Percentiles rank a stretch among this genome's conserved stretches.
phyloP scores from a whole-genome alignment of 306 rosid genomes.

The Chamaecrista fasciculata region DNA sequence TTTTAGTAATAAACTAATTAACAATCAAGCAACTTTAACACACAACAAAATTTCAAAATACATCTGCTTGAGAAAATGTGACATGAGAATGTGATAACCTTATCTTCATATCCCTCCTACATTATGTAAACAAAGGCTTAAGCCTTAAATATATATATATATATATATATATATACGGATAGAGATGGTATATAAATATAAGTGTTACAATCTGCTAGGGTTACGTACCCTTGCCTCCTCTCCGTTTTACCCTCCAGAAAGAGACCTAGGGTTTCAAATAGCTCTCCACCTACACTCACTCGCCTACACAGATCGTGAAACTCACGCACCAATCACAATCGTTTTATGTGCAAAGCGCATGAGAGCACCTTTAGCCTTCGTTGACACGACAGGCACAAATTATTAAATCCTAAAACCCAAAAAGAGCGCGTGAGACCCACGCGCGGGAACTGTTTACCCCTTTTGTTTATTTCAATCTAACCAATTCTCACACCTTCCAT shows the following conservation, averaged over 20 bases:
- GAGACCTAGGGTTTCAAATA: constrained; percentile 54
- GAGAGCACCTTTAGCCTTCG: constrained; percentile 47
- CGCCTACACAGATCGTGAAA: not conserved
- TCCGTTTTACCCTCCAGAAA: constrained; percentile 30
- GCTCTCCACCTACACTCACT: constrained; percentile 20
- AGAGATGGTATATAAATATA: not conserved
- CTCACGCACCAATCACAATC: constrained; percentile 40
- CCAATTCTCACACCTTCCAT: too few relatives aligned
- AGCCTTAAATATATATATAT: too few relatives aligned
- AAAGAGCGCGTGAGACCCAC: not conserved
- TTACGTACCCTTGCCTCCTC: constrained; percentile 23
- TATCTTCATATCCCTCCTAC: not conserved
- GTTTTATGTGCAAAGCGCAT: constrained; percentile 42
- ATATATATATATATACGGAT: too few relatives aligned
- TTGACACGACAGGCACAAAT: constrained; percentile 51
- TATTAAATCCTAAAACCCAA: not conserved
- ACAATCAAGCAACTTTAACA: too few relatives aligned
- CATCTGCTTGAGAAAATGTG: too few relatives aligned
- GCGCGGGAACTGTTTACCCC: not conserved
- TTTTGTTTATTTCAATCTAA: too few relatives aligned
- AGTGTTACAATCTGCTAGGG: constrained; percentile 36
- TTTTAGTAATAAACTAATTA: too few relatives aligned
- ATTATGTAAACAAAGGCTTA: not conserved
- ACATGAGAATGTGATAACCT: not conserved
- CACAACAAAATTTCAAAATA: not conserved